These are phyloP conservation scores for Aspergillus sp. DNA, from an alignment of 2,329 filamentous ascomycete genomes.

Conservation along the genomic window DNA sequence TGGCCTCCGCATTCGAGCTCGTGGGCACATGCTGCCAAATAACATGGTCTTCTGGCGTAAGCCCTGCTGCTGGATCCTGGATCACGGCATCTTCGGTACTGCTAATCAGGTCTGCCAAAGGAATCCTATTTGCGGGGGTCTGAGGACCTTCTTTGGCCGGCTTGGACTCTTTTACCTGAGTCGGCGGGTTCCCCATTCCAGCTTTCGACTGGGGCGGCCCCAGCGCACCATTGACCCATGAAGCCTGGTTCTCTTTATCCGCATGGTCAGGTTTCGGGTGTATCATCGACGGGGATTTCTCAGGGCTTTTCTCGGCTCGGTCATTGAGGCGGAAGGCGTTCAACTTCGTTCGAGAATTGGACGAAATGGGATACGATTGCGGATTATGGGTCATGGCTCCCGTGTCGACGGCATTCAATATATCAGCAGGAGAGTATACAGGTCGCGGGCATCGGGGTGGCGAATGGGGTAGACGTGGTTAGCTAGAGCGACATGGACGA, in stretches of 20 bases:
- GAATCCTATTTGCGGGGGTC: conserved; percentile 50
- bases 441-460: conserved; percentile 17
- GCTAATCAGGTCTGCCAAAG: conserved; percentile 52
- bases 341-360: conserved; percentile 46
- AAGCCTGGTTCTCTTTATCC: conserved; percentile 38
- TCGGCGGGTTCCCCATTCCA: conserved; percentile 10
- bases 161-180: conserved; percentile 17
- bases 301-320: conserved; percentile 20
- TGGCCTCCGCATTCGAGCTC: conserved; percentile 33
- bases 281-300: conserved; percentile 14
- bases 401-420: conserved; percentile 8
- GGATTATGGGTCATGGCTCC: conserved; percentile 18
- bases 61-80: conserved; percentile 37
- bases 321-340: conserved; percentile 45
- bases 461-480: conserved; percentile 6
- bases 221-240: conserved; percentile 26
- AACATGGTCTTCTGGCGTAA: conserved; percentile 53
- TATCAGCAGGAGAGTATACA: too few species aligned
- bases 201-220: conserved; percentile 13
- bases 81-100: conserved; percentile 49
- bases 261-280: conserved; percentile 18
- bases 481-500: too few species aligned
- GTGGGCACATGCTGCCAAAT: conserved; percentile 46
- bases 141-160: conserved; percentile 39
- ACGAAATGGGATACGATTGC: conserved; percentile 34